Evolutionary conservation across 768 basidiomycete species (phyloP).

Genomic region (Agrocybe pediades): DNA sequence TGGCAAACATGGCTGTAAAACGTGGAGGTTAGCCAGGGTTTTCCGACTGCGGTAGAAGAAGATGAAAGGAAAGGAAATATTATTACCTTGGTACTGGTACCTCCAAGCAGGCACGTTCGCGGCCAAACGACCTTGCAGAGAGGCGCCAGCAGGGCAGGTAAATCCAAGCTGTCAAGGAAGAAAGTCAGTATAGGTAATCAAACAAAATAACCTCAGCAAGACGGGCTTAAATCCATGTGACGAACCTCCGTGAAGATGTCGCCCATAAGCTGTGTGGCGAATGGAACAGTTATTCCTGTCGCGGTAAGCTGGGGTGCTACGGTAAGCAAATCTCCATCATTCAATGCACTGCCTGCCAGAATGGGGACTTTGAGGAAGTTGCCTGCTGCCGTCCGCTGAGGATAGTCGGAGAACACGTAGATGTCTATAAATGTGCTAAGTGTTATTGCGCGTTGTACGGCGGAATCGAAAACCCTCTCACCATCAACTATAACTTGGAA

Average conservation of each 20-base stretch:
- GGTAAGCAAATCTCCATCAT: conserved; percentile 36
- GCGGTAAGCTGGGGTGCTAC: conserved; percentile 27
- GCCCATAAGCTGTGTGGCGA: conserved; percentile 27
- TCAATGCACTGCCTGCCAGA: conserved; percentile 27
- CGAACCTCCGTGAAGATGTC: conserved; percentile 33
- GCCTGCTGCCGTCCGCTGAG: conserved; percentile 20
- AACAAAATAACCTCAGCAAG: background rate
- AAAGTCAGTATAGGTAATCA: background rate
- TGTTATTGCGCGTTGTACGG: background rate
- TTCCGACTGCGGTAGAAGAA: background rate
- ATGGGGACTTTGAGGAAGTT: conserved; percentile 29
- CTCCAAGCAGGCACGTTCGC: conserved; percentile 29
- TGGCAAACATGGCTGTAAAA: conserved; percentile 32
- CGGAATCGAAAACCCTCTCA: conserved; percentile 11
- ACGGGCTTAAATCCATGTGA: background rate
- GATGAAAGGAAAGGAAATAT: background rate
- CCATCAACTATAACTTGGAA: conserved; percentile 34
- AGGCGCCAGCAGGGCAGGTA: conserved; percentile 28
- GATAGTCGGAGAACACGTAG: conserved; percentile 31
- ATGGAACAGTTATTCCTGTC: conserved; percentile 25
- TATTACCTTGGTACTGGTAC: conserved; percentile 27
- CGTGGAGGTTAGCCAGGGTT: background rate
- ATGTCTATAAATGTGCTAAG: conserved; percentile 18
- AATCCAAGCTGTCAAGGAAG: conserved; percentile 29
- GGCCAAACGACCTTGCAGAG: conserved; percentile 24